Percentiles rank a stretch among this genome's conserved stretches.
phyloP scores from a whole-genome alignment of 106 monocot genomes.

The Acorus gramineus region DNA sequence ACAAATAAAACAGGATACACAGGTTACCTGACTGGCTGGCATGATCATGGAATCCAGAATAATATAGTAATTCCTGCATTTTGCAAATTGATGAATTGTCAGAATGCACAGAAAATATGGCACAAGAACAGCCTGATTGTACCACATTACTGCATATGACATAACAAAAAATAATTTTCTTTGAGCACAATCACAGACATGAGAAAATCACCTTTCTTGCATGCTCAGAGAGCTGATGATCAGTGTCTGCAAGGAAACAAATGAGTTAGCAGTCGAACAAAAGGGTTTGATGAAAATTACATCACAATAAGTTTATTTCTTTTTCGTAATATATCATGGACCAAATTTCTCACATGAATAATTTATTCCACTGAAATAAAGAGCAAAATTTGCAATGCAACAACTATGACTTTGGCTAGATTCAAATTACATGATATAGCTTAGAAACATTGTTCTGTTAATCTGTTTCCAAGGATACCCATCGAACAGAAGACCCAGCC shows the following conservation, averaged over 20 bases:
- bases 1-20: not conserved
- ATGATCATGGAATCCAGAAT: constrained; percentile 33
- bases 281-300: not conserved
- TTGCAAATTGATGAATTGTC: constrained; percentile 2
- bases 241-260: constrained; percentile 16
- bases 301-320: not conserved
- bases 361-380: no score
- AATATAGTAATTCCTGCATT: constrained; percentile 51
- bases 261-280: not conserved
- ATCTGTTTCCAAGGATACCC: no score
- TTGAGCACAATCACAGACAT: no score
- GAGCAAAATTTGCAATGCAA: no score
- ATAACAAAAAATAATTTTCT: not conserved
- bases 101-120: not conserved
- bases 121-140: not conserved
- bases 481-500: no score
- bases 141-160: not conserved
- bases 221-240: constrained; percentile 11
- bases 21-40: constrained; percentile 38
- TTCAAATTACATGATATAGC: no score
- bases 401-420: no score
- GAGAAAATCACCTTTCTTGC: constrained; percentile 27
- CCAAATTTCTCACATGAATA: no score
- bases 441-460: no score
- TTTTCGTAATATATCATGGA: no score